These are phyloP conservation scores for Wickerhamomyces pijperi DNA, from an alignment of 805 yeast genomes.

Conservation along the genomic window DNA sequence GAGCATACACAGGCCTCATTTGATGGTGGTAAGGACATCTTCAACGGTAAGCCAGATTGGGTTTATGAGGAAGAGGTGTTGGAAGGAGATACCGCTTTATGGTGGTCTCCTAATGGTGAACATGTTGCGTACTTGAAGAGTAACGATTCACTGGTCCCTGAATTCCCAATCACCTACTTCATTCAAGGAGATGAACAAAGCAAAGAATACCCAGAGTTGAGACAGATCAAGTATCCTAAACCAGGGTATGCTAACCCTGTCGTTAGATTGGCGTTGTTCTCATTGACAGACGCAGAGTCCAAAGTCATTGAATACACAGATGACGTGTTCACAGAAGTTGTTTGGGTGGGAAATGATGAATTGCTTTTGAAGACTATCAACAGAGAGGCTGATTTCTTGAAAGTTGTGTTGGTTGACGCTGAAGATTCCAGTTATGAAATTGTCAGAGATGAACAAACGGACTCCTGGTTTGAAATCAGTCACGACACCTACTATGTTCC, in stretches of 20 bases:
- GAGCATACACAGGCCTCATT: conserved; percentile 35
- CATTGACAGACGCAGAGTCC: conserved; percentile 18
- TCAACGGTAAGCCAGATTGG: conserved; percentile 92
- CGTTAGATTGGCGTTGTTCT: conserved; percentile 42
- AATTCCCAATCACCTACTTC: conserved; percentile 64
- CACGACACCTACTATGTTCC: conserved; percentile 54
- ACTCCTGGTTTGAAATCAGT: conserved; percentile 70
- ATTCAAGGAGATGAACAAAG: conserved; percentile 39
- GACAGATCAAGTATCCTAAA: conserved; percentile 67
- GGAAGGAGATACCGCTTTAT: conserved; percentile 54
- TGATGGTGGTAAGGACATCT: conserved; percentile 62
- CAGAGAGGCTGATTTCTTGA: conserved; percentile 56
- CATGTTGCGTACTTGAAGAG: conserved; percentile 52
- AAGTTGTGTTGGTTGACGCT: conserved; percentile 44
- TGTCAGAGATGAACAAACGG: conserved; percentile 36
- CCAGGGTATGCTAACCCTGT: conserved; percentile 71
- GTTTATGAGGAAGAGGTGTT: conserved; percentile 88
- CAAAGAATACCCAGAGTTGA: conserved; percentile 48
- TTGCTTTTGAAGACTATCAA: conserved; percentile 49
- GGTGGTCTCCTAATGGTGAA: conserved; percentile 83
- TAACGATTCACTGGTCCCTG: conserved; percentile 66
- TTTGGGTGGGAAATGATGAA: conserved; percentile 52
- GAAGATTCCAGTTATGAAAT: conserved; percentile 22
- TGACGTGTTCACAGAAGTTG: conserved; percentile 49
- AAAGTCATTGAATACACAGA: conserved; percentile 32